Base-by-base conservation (phyloP, 495 filamentous ascomycete species). In the Neurospora sp. region DNA sequence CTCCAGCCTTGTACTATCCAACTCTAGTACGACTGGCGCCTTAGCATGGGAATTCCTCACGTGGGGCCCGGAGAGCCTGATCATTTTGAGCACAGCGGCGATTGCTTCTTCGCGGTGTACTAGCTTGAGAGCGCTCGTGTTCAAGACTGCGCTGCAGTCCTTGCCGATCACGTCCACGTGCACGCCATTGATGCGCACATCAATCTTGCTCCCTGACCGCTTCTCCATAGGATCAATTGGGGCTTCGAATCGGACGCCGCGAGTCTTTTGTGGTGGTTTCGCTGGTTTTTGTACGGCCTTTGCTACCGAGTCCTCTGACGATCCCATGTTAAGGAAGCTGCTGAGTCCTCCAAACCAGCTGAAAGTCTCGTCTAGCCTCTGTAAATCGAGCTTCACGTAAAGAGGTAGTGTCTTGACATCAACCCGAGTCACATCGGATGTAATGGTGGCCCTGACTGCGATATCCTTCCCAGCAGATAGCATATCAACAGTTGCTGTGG, bases 281-380 rank as follows among this genome's bases (percentile, higher is more conserved):
- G 80, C 72, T 22, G 82, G 82, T 44, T 45, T 75, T 18, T 82
- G 80, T 22, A 76, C 76, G 3, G 85, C 84, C 38, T 87, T 84
- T 0, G 90, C 53, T 65, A 31, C 27, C 0, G 53, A 90, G 9
- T 88, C 85, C 71, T 89, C 90, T 1, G 92, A 94, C 31, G 87
- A 93, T 69, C 94, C 90, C 74, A 97, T 87, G 74, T 94, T 95
- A 39, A 99, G 82, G 61, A 99, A 91, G 73, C 93, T 93, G 77
- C 95, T 98, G 22, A 99, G 83, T 0, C 96, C 96, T 18, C 96
- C 96, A 78, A 98, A 92, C 86, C 92, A 94, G 39, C 89, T 87
- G 70, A 98, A 87, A 5, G 91, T 91, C 70, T 97, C 95, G 74
- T 99, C 96, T 14, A 98, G 77, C 45, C 87, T 89, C 73, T 90